Base-by-base conservation (phyloP, 257 asterid species). In the Datura wrightii region DNA sequence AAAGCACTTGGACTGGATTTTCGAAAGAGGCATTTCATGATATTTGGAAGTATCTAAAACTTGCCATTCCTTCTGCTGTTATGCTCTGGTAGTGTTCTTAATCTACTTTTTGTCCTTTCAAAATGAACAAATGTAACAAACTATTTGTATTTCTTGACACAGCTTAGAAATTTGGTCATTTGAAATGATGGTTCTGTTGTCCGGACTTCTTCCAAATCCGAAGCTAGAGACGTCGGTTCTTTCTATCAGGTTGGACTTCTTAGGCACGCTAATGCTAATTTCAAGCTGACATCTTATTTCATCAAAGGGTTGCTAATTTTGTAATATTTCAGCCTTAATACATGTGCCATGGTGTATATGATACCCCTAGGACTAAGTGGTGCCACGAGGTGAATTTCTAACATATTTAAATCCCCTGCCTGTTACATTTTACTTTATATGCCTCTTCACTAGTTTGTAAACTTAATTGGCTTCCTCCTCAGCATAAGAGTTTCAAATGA, bases 1-100 rank as follows among this genome's bases (percentile, higher is more conserved):
- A 71, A 48, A 41, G 56, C 2, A 93, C 97, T 0, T 92, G 96
- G 97, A 91, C 59, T 10, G 96, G 97, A 3, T 89, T 93, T 3
- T 88, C 94, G 0, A 90, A 44, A 39, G 94, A 93, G n/a, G 92
- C 96, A 0, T 82, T 91, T 34, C 87, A 85, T 8, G 90, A 90
- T 87, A 80, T 91, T 54, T 82, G 90, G 3, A 91, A 89, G 83
- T 93, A 89, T 80, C 74, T 91, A 1, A 90, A 90, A 89, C 89
- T 93, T 2, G 95, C 95, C 1, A 78, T 92, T 84, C 97, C 97
- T 6, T 93, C 97, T 0, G 94, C 95, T 63, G 84, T 89, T 39
- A 93, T 93, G 97, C 87, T 92, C 66, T 93, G 97, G 97, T 92
- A 85, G 69, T 24, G 15, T 60, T 60, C 39, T 16, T 56, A 56